These are phyloP conservation scores for Sindora glabra DNA, from an alignment of 306 rosid genomes.

Conservation along the genomic window DNA sequence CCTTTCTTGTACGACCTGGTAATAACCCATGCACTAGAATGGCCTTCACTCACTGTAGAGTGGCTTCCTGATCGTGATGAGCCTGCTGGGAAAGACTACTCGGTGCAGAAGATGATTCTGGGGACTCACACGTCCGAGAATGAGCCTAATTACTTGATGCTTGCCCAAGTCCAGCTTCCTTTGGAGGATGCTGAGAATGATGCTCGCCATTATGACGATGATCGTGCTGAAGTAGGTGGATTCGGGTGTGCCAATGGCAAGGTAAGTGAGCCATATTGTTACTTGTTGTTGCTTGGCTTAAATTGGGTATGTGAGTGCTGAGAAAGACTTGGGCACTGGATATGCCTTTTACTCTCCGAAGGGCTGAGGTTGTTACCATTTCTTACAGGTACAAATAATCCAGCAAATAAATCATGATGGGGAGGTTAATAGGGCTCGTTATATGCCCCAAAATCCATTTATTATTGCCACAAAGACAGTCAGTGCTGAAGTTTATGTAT, in stretches of 20 bases:
- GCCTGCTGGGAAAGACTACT: constrained; percentile 92
- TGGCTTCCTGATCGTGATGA: constrained; percentile 92
- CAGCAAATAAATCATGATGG: constrained; percentile 75
- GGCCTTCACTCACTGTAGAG: constrained; percentile 98
- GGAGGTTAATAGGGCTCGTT: constrained; percentile 86
- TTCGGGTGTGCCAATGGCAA: constrained; percentile 90
- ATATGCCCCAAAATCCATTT: constrained; percentile 68
- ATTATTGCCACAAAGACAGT: constrained; percentile 72
- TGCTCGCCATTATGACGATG: constrained; percentile 89
- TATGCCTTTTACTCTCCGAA: too few species aligned
- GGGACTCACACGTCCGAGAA: constrained; percentile 97
- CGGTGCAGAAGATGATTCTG: constrained; percentile 81
- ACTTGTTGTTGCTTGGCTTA: not conserved
- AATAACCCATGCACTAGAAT: constrained; percentile 92
- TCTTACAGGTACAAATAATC: constrained; percentile 52
- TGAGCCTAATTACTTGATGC: constrained; percentile 93
- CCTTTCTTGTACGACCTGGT: constrained; percentile 92
- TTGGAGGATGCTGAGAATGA: constrained; percentile 92
- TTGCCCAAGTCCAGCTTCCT: constrained; percentile 94
- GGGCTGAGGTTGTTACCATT: too few species aligned
- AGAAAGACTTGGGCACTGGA: too few species aligned
- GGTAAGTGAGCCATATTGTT: constrained; percentile 21
- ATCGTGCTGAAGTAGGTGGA: constrained; percentile 72
- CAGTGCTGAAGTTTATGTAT: constrained; percentile 69
- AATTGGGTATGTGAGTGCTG: not conserved